Evolutionary conservation across 2,329 filamentous ascomycete genomes (phyloP), one percentile per base, ranked within the genome.

Genomic region (Colletotrichum sp.): DNA sequence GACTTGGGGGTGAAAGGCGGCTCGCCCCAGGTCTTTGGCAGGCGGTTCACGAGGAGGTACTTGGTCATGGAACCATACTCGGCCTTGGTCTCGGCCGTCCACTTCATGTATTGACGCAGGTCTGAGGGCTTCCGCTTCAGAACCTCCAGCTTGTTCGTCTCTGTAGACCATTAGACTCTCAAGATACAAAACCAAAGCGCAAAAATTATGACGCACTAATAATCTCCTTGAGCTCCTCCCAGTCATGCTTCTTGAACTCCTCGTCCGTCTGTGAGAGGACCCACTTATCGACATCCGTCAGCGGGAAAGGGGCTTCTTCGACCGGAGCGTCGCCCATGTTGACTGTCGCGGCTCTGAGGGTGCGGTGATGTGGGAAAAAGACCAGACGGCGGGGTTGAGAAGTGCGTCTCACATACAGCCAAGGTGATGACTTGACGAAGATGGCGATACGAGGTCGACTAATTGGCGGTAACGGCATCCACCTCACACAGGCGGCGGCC

Each of bases 111-210:
- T 55, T 90, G 90, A 69, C 94, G 90, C 76, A 98, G 87, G 79
- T 98, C 94, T 30, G 94, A 96, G 2, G 96, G 96, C 74, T 93
- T 92, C 48, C 96, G 91, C 82, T 95, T 95, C 79, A 98, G 93
- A 28, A 90, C 88, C 77, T 94, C 91, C 75, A 98, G 92, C 43
- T 93, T 86, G 81, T 93, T 93, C 68, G 82, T 85, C 67, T 84
- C 87, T 91, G 77, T n/a, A 32, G 7, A 15, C 5, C 6, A 28
- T 74, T 65, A 76, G 65, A 69, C 28, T 16, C 16, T 30, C 18
- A 57, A 21, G 30, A 32, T 43, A 30, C 21, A 32, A 66, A 74
- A 68, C 70, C 21, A 26, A 66, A 8, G 67, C 36, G 36, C 38
- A 57, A 52, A 21, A 32, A 67, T 58, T 34, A 21, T 12, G 26